phyloP scores from a whole-genome alignment of 73 alveolate species.

The Symbiodinium pilosum region DNA sequence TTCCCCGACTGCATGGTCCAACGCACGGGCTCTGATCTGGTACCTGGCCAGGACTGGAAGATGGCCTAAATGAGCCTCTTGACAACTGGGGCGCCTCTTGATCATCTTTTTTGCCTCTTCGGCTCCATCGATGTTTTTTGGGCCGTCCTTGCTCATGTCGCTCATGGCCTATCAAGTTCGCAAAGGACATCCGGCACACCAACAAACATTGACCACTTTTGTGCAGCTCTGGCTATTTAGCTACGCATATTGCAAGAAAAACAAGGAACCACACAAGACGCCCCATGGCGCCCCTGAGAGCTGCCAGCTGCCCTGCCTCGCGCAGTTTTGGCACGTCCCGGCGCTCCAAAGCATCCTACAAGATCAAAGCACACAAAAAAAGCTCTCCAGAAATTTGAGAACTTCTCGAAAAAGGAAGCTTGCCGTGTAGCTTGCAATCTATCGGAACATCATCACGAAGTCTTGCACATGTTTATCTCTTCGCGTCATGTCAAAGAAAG shows the following conservation, averaged over 20 bases:
- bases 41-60: slow-evolving; percentile 18
- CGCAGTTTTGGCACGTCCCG: slow-evolving; percentile 88
- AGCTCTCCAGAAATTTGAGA: too few species aligned
- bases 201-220: too few species aligned
- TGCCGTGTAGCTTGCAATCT: too few species aligned
- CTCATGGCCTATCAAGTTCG: slow-evolving; percentile 88
- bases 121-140: slow-evolving; percentile 74
- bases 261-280: too few species aligned
- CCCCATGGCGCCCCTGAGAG: too few species aligned
- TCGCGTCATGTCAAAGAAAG: background rate
- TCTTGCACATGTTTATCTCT: too few species aligned
- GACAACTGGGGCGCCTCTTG: slow-evolving; percentile 23
- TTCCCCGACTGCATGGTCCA: slow-evolving; percentile 92
- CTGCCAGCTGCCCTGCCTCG: slow-evolving; percentile 19
- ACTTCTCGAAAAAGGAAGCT: too few species aligned
- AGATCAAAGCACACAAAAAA: background rate
- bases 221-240: too few species aligned
- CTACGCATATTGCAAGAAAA: too few species aligned
- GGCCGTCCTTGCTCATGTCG: slow-evolving; percentile 88
- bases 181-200: too few species aligned
- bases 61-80: background rate
- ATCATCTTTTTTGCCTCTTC: slow-evolving; percentile 92
- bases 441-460: too few species aligned
- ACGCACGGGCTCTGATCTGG: slow-evolving; percentile 85
- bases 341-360: slow-evolving; percentile 56